These are phyloP conservation scores for Xylaria sp. DNA, from an alignment of 495 filamentous ascomycete genomes.

Conservation along the genomic window DNA sequence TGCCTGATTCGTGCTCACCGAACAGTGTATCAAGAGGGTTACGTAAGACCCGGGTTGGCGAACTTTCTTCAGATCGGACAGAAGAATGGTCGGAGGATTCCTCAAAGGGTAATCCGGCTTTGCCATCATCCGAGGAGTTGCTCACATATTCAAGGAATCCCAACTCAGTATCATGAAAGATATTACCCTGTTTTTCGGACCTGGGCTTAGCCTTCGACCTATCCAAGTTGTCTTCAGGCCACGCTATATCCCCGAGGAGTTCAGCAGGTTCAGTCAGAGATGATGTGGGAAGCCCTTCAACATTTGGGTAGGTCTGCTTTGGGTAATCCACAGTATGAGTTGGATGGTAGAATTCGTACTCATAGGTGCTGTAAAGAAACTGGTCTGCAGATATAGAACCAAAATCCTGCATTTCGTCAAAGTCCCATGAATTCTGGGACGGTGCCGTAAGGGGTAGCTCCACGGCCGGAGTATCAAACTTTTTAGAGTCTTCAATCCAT, in stretches of 20 bases:
- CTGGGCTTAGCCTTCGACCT: not conserved
- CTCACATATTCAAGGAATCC: constrained; percentile 9
- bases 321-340: not conserved
- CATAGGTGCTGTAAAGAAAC: not conserved
- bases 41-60: not conserved
- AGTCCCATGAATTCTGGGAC: not conserved
- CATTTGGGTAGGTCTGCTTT: not conserved
- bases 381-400: not conserved
- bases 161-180: not conserved
- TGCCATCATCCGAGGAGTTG: not conserved
- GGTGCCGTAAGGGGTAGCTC: not conserved
- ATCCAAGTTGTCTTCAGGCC: not conserved
- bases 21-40: not conserved
- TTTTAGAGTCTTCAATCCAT: not conserved
- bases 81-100: constrained; percentile 11
- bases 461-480: not conserved
- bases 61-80: not conserved
- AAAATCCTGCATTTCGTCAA: not conserved
- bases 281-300: not conserved
- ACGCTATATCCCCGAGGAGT: not conserved
- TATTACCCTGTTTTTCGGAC: not conserved
- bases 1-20: not conserved
- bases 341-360: constrained; percentile 4
- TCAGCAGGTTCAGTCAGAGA: not conserved
- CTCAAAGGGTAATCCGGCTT: not conserved